Conservation (phyloP, 306 rosid species). For the Quercus variabilis region DNA sequence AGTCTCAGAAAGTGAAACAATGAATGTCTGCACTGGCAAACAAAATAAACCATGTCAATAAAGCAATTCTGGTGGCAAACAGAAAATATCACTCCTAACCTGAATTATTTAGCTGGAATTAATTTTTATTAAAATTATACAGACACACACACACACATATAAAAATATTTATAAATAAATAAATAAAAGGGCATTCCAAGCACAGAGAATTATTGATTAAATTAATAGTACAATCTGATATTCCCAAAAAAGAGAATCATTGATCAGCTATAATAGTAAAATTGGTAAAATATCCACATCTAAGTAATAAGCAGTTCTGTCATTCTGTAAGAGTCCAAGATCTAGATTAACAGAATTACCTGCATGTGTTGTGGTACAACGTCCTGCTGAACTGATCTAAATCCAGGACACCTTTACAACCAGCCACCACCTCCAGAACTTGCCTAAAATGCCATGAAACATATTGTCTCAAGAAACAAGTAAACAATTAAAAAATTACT, state of each 20-base stretch:
- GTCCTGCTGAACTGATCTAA: constrained; percentile 62
- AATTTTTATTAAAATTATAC: neutral
- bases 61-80: neutral
- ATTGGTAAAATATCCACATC: neutral
- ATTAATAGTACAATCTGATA: neutral
- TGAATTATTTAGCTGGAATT: neutral
- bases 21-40: neutral
- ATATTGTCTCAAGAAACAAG: constrained; percentile 15
- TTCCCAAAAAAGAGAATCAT: neutral
- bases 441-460: constrained; percentile 48
- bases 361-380: constrained; percentile 82
- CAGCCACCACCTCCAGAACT: constrained; percentile 95
- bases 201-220: neutral
- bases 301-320: neutral
- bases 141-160: too few relatives aligned
- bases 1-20: constrained; percentile 1
- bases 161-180: neutral
- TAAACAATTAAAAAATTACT: neutral
- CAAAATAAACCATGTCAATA: neutral
- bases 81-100: neutral
- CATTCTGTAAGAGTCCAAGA: constrained; percentile 1
- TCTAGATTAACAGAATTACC: constrained; percentile 47
- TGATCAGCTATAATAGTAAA: neutral
- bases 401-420: constrained; percentile 68
- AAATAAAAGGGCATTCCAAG: neutral